phyloP scores from a whole-genome alignment of 805 yeast species.

The Wickerhamiella alocasiicola region DNA sequence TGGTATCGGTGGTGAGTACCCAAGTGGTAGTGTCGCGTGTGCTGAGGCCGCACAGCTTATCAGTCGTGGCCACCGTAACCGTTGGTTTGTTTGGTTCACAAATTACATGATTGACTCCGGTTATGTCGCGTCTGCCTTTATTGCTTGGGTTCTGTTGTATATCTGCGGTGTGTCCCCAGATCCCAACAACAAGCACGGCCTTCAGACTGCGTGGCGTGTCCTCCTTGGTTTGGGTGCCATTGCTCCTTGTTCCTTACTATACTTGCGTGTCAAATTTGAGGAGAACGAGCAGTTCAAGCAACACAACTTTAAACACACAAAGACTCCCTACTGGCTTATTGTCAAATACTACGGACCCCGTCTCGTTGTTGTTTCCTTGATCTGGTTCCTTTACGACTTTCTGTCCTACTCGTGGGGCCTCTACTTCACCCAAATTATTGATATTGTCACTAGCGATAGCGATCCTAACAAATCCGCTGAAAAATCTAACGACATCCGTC shows the following conservation, averaged over 20 bases:
- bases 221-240: conserved; percentile 84
- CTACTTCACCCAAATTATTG: conserved; percentile 62
- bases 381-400: conserved; percentile 91
- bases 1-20: conserved; percentile 92
- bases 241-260: conserved; percentile 67
- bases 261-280: conserved; percentile 60
- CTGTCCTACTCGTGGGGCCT: conserved; percentile 78
- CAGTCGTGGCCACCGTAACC: conserved; percentile 73
- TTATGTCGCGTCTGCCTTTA: conserved; percentile 71
- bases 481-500: conserved; percentile 44
- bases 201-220: conserved; percentile 83
- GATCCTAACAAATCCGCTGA: neutral
- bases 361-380: conserved; percentile 50
- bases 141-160: conserved; percentile 76
- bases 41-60: conserved; percentile 77
- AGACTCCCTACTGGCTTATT: conserved; percentile 54
- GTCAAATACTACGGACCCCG: conserved; percentile 80
- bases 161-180: conserved; percentile 41
- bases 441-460: conserved; percentile 34
- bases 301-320: conserved; percentile 47
- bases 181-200: conserved; percentile 35
- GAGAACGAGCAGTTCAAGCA: conserved; percentile 64
- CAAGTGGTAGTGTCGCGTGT: conserved; percentile 85
- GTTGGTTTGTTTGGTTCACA: conserved; percentile 84
- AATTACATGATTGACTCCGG: conserved; percentile 80